Evolutionary conservation across 1,284 basidiomycete species (phyloP), one percentile per base, ranked within the genome.

Genomic region (Ganoderma resinaceum): DNA sequence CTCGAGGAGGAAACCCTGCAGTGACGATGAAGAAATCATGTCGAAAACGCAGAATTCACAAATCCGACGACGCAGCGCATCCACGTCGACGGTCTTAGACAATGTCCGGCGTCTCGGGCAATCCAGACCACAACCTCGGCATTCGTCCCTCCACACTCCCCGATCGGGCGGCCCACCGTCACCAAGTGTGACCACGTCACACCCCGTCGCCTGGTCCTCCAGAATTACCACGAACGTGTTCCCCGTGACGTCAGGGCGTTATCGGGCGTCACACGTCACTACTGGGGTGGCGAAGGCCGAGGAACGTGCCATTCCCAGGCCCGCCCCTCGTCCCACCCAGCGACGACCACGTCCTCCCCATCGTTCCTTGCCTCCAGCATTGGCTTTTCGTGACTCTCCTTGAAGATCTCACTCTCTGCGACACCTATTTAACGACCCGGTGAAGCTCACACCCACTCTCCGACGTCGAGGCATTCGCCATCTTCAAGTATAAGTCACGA

Each of bases 231-330:
- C 9, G 23, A 35, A 33, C 35, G 11, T 58, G 40, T 42, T 7
- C 14, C 62, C 37, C 63, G 68, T 73, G 68, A 71, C 57, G 70
- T 72, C 66, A 71, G 55, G 5, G 53, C 49, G 66, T 70, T 70
- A 66, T 62, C 53, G 20, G 7, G 20, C 29, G 74, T 75, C 67
- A 66, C 64, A 63, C 35, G 74, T 75, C 67, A 75, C 74, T 53
- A 23, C n/a, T 53, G 67, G 69, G 72, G 67, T 65, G 60, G 66
- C 69, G 66, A 72, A 66, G 68, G 38, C 18, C 70, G 67, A 68
- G 68, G 70, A 74, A 74, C 73, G 70, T 73, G 71, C 66, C 60
- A 55, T 69, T 57, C 61, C 59, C 69, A 61, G 66, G 66, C 65
- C n/a, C 37, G 37, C 37, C 43, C 70, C 49, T 73, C 67, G 74